phyloP scores from a whole-genome alignment of 2,329 filamentous ascomycete genomes.

The Stylonectria norvegica region DNA sequence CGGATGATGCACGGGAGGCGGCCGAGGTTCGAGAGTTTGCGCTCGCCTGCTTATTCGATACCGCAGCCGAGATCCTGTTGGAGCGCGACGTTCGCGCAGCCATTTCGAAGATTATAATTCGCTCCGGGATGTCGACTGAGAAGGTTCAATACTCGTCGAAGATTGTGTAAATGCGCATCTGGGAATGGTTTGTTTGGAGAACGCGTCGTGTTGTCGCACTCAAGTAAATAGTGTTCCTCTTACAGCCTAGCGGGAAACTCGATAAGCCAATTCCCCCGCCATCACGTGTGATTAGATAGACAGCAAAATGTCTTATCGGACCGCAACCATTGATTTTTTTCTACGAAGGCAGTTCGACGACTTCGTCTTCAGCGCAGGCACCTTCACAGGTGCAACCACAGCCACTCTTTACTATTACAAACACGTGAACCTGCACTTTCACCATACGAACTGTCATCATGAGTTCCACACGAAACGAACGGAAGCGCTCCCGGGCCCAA shows the following conservation, averaged over 20 bases:
- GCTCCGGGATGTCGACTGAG: slow-evolving; percentile 6
- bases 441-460: slow-evolving; percentile 17
- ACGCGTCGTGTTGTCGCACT: slow-evolving; percentile 23
- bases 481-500: slow-evolving; percentile 35
- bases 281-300: slow-evolving; percentile 37
- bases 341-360: background rate
- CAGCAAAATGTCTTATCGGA: slow-evolving; percentile 14
- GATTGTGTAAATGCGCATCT: slow-evolving; percentile 6
- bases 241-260: slow-evolving; percentile 23
- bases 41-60: slow-evolving; percentile 33
- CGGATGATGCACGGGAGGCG: slow-evolving; percentile 46
- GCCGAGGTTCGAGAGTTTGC: slow-evolving; percentile 42
- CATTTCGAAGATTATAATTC: slow-evolving; percentile 36
- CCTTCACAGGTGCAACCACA: slow-evolving; percentile 10
- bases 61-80: slow-evolving; percentile 39
- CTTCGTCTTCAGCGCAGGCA: slow-evolving; percentile 6
- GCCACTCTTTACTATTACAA: slow-evolving; percentile 5
- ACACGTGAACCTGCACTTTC: no score
- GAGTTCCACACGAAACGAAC: slow-evolving; percentile 29
- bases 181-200: slow-evolving; percentile 26
- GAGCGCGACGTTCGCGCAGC: slow-evolving; percentile 49
- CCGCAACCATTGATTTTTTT: slow-evolving; percentile 22
- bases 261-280: slow-evolving; percentile 14
- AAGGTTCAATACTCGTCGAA: slow-evolving; percentile 3
- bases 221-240: slow-evolving; percentile 34